Percentiles rank a stretch among this genome's conserved stretches.
phyloP scores from a whole-genome alignment of 2,329 filamentous ascomycete genomes.

The Aquanectria penicillioides region DNA sequence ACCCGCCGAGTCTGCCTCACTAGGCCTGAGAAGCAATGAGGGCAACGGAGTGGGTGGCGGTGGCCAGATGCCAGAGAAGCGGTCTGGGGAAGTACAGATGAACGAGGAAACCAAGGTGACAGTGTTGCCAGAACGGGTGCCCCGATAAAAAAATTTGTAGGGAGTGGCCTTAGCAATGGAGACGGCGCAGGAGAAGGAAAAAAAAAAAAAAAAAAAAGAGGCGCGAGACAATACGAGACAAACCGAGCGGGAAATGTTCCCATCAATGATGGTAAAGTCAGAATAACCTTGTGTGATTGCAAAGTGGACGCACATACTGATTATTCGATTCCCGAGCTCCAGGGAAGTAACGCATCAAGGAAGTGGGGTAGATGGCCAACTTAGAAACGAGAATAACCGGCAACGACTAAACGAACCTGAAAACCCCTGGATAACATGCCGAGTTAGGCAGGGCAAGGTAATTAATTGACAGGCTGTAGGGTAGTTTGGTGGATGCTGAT shows the following conservation, averaged over 20 bases:
- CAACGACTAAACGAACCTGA: background rate
- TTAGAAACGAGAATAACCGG: background rate
- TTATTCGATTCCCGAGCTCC: constrained; percentile 6
- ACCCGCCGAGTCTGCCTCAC: constrained; percentile 9
- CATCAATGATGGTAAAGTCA: too few species aligned
- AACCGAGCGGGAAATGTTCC: too few species aligned
- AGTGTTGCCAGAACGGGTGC: constrained; percentile 16
- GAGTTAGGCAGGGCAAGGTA: background rate
- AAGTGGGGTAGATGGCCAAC: background rate
- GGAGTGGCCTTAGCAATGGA: too few species aligned
- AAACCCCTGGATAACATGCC: background rate
- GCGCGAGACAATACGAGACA: too few species aligned
- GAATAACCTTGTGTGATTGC: too few species aligned
- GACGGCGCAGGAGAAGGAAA: too few species aligned
- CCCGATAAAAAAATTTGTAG: too few species aligned
- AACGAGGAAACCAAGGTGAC: background rate
- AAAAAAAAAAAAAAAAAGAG: too few species aligned
- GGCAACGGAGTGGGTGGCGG: constrained; percentile 2
- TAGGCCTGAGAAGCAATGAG: background rate
- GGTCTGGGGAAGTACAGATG: constrained; percentile 11
- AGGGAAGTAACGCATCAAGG: constrained; percentile 3
- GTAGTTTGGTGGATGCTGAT: background rate
- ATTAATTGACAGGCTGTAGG: too few species aligned
- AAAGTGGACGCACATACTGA: background rate
- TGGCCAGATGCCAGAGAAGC: constrained; percentile 16